Conservation (phyloP, 441 rosid species). For the Bruguiera hainesii region DNA sequence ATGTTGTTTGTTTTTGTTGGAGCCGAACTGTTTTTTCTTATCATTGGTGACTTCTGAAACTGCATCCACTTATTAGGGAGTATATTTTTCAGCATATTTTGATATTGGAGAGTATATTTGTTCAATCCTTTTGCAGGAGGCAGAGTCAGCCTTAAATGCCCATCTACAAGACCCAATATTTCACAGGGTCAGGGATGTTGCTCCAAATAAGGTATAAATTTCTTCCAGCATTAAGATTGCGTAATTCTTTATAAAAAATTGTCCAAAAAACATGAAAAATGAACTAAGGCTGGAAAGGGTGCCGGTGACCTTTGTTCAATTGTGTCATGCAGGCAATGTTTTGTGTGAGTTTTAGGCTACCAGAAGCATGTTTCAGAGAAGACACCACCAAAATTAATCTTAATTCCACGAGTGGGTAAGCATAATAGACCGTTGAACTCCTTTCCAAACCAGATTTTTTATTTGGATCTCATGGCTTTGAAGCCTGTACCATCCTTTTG, state of each 20-base stretch:
- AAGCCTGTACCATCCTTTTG: neutral
- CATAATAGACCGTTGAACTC: neutral
- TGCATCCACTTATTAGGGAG: neutral
- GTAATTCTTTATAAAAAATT: neutral
- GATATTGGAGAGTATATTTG: neutral
- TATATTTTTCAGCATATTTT: neutral
- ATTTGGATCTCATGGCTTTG: neutral
- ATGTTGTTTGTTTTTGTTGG: neutral
- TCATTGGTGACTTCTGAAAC: too few relatives aligned
- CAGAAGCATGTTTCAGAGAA: constrained; percentile 63
- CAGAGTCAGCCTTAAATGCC: constrained; percentile 60
- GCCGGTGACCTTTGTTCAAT: neutral
- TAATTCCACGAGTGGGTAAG: constrained; percentile 13
- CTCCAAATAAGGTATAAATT: constrained; percentile 80
- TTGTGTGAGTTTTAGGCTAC: constrained; percentile 87
- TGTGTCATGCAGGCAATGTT: constrained; percentile 69
- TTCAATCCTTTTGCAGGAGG: constrained; percentile 44
- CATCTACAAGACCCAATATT: constrained; percentile 49
- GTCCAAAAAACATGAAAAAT: neutral
- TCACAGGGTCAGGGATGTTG: constrained; percentile 92
- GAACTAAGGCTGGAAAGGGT: neutral
- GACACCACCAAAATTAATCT: constrained; percentile 12
- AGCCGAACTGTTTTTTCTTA: too few relatives aligned
- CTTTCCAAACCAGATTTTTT: neutral
- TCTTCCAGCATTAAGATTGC: neutral